A percentile compares a stretch with the other conserved stretches of the same genome.
These are phyloP conservation scores for Ensete ventricosum DNA, from an alignment of 176 grass and related monocot genomes.

Conservation along the genomic window DNA sequence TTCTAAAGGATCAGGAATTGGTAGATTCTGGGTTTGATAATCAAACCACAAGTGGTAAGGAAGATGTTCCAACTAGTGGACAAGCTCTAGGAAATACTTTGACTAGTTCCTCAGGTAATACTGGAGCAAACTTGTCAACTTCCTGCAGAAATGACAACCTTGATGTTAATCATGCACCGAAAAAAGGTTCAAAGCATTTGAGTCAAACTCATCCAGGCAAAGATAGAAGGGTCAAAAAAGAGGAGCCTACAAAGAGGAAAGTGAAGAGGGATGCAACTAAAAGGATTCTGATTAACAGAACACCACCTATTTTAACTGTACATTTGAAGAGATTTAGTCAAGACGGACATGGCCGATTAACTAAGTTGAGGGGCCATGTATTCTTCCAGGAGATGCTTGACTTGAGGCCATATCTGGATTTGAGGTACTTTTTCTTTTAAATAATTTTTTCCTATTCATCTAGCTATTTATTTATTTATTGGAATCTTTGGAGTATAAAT, in stretches of 20 bases:
- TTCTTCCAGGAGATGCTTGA: slow-evolving; percentile 71
- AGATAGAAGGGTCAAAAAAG: slow-evolving; percentile 32
- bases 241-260: slow-evolving; percentile 36
- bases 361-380: slow-evolving; percentile 83
- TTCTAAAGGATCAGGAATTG: not conserved
- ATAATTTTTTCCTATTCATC: not conserved
- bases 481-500: not conserved
- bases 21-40: slow-evolving; percentile 1
- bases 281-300: slow-evolving; percentile 70
- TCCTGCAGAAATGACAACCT: not conserved
- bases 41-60: not conserved
- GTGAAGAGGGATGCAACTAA: slow-evolving; percentile 78
- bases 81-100: not conserved
- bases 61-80: not conserved
- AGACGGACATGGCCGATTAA: slow-evolving; percentile 61
- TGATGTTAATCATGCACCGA: slow-evolving; percentile 7
- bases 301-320: slow-evolving; percentile 66
- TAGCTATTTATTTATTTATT: slow-evolving; percentile 14
- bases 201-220: slow-evolving; percentile 25
- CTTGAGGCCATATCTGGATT: slow-evolving; percentile 61
- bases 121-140: not conserved
- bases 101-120: not conserved
- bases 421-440: slow-evolving; percentile 41
- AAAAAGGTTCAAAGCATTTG: slow-evolving; percentile 32
- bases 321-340: slow-evolving; percentile 94